A percentile compares a stretch with the other conserved stretches of the same genome.
Conservation (phyloP, 768 basidiomycete species). For the Tulasnella sp. region DNA sequence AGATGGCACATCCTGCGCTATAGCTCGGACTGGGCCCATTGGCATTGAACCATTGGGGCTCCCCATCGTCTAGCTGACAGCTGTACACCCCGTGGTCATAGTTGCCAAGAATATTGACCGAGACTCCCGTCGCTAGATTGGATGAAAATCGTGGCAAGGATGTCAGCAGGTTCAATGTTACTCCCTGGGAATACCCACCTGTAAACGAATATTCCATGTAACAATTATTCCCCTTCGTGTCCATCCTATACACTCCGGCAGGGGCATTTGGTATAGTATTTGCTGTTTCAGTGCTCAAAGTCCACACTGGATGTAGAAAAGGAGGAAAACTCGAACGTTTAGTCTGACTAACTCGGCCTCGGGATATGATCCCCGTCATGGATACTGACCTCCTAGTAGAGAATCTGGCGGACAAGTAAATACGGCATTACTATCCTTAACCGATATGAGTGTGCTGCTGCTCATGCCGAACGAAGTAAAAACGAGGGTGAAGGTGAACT, state of each 20-base stretch:
- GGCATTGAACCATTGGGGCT: constrained; percentile 12
- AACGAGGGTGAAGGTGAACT: no score
- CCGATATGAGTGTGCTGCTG: no score
- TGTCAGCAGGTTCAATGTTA: background rate
- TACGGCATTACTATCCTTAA: no score
- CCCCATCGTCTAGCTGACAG: background rate
- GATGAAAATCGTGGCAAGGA: background rate
- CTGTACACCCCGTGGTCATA: constrained; percentile 6
- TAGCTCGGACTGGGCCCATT: background rate
- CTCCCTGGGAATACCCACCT: background rate
- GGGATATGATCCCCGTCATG: no score
- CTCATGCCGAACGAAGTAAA: no score
- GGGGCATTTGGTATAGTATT: no score
- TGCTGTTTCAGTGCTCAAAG: no score
- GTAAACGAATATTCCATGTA: background rate
- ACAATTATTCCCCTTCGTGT: background rate
- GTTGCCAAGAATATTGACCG: background rate
- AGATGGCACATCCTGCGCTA: background rate
- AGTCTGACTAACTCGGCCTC: no score
- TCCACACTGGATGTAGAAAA: no score
- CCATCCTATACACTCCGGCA: background rate
- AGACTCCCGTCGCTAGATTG: background rate
- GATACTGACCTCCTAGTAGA: no score
- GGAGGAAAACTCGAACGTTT: no score
- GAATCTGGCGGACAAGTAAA: no score